Percentiles rank a stretch among this genome's conserved stretches.
Evolutionary conservation across 257 asterid genomes (phyloP).

Genomic region (Thymus mandschuricus): DNA sequence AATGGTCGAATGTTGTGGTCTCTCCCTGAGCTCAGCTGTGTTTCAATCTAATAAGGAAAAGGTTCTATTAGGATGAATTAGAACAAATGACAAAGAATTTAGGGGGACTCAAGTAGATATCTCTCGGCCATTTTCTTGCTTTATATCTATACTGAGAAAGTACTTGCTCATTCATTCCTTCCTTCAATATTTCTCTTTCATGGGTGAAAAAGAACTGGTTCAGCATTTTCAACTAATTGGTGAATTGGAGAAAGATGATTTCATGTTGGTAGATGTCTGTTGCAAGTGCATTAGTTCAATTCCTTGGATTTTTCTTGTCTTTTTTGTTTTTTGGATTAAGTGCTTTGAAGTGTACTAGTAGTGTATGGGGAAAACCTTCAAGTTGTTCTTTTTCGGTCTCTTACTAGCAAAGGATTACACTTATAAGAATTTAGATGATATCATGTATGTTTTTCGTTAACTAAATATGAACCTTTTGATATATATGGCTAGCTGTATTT

Average conservation of each 20-base stretch:
- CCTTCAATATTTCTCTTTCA: background rate
- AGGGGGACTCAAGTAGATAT: background rate
- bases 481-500: constrained; percentile 38
- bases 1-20: background rate
- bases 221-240: constrained; percentile 1
- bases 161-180: background rate
- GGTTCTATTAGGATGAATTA: background rate
- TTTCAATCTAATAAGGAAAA: constrained; percentile 4
- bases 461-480: constrained; percentile 23
- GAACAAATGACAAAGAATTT: constrained; percentile 4
- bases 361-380: constrained; percentile 8
- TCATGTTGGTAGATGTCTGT: no score
- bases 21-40: constrained; percentile 6
- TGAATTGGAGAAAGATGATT: background rate
- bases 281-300: no score
- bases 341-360: background rate
- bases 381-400: constrained; percentile 9
- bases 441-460: constrained; percentile 6
- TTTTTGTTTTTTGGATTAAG: background rate
- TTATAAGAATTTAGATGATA: constrained; percentile 11
- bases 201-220: constrained; percentile 4
- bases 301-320: no score
- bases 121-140: background rate
- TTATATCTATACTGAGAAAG: background rate
- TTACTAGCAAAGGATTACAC: constrained; percentile 2